Base-by-base conservation (phyloP, 148 eudicot species). In the Linanthus parryae region DNA sequence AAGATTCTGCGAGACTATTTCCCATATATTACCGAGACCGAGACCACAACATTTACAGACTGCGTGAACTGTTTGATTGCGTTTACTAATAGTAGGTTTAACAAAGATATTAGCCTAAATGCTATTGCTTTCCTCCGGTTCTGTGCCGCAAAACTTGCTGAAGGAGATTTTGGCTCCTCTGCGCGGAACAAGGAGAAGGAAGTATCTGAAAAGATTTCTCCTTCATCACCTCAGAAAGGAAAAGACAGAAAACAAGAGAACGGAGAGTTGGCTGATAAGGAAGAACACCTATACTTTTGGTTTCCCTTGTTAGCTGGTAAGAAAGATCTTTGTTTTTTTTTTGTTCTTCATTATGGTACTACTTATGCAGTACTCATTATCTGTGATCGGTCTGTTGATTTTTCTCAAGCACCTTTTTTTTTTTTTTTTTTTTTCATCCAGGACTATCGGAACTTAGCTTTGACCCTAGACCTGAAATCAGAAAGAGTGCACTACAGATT, bases 111-210 rank as follows among this genome's bases (percentile, higher is more conserved):
- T 62, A 88, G 95, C 69, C 92, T 84, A 29, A 88, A 80, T 74
- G 99, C 99, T 60, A 94, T 94, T 71, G 91, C 78, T 59, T 94
- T 94, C 71, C 83, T 94, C 49, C 95, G 86, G 8, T 84, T 69
- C 56, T 94, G 99, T 88, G 96, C 99, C 8, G 82, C 81, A 69
- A 94, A 94, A 67, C 99, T 94, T 68, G 95, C 99, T 69, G 91
- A 84, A 73, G 99, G 99, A 24, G 82, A 84, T 66, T 69, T 94
- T 58, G 95, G 96, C 27, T 64, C 73, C 17, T 61, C 82, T 46
- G 63, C 66, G 16, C 70, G 64, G 72, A 70, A 27, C 21, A 70
- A 68, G 59, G 78, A 79, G 36, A 68, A 73, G 57, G 94, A 86
- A 64, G 49, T 67, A 50, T 71, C 74, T 60, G 83, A 72, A 50